Evolutionary conservation across 2,329 filamentous ascomycete genomes (phyloP), one percentile per base, ranked within the genome.

Genomic region (Cordyceps farinosa): DNA sequence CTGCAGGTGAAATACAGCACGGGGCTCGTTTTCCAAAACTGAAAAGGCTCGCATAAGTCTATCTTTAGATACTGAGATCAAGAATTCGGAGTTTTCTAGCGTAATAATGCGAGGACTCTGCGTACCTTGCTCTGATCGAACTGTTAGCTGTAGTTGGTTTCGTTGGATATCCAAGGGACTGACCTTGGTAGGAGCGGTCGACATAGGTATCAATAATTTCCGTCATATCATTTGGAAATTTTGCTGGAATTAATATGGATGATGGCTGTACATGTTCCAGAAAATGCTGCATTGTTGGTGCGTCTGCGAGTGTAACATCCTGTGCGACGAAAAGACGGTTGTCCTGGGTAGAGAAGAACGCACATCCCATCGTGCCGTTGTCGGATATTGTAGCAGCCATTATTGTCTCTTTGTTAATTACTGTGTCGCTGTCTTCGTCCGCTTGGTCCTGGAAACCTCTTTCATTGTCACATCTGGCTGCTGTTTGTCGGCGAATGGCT

Each of bases 361-460:
- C 89, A 73, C 92, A 97, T 0, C 94, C 94, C 22, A 97, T 81
- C 0, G 83, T 87, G 1, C 84, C 87, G 36, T 85, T 83, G n/a
- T 87, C 83, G 66, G 83, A 86, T 72, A 94, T 81, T 64, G 96
- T 87, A 30, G 97, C 79, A 1, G 91, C 90, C 86, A 96, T 91
- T 64, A 96, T 83, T 32, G 92, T 77, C 71, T 95, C 90, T 62
- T 64, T 54, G 9, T 42, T 40, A 8, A 36, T 66, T 58, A 85
- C 3, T 27, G 6, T 83, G 44, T 87, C 66, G 11, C 65, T 63
- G 22, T 64, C 66, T 3, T 51, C 51, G 9, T 15, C 22, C 27
- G 10, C n/a, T 4, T 40, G 10, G 48, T 27, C 8, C 3, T 48
- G 30, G 2, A 15, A 3, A 30, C 5, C 22, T 3, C 29, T 17